These are phyloP conservation scores for Taxillus chinensis DNA, from an alignment of 164 flowering plant genomes.

Conservation along the genomic window DNA sequence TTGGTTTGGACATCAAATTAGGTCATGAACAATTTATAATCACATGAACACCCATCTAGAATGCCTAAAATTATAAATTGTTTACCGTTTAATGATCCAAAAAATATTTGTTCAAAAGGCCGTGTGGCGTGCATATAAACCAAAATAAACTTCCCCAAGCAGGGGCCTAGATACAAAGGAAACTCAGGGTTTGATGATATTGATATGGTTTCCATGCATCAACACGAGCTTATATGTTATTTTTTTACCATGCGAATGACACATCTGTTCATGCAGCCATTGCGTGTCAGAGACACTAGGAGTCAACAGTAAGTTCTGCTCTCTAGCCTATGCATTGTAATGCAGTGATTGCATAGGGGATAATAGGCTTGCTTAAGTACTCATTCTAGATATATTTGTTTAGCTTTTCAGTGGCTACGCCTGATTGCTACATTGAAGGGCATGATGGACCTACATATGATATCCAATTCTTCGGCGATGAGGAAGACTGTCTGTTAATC, in stretches of 20 bases:
- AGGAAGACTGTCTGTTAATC: conserved; percentile 53
- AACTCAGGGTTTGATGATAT: no score
- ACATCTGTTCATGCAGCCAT: conserved; percentile 27
- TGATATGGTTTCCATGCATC: no score
- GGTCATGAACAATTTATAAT: no score
- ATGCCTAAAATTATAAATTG: no score
- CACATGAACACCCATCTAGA: no score
- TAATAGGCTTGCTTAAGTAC: neutral
- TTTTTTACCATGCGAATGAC: neutral
- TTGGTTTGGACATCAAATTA: no score
- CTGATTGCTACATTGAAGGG: conserved; percentile 44
- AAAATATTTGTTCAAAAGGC: no score
- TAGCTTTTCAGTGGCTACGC: conserved; percentile 46
- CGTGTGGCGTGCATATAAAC: no score
- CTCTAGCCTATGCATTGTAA: neutral
- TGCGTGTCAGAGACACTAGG: conserved; percentile 18
- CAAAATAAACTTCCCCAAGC: no score
- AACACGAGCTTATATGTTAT: no score
- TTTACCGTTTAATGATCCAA: no score
- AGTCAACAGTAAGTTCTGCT: conserved; percentile 34
- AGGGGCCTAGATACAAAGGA: no score
- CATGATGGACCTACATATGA: conserved; percentile 95
- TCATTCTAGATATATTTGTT: conserved; percentile 13
- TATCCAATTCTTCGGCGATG: conserved; percentile 70
- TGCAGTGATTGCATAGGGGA: neutral